Conservation (phyloP, 2,329 filamentous ascomycete species). For the Penicillium digitatum region DNA sequence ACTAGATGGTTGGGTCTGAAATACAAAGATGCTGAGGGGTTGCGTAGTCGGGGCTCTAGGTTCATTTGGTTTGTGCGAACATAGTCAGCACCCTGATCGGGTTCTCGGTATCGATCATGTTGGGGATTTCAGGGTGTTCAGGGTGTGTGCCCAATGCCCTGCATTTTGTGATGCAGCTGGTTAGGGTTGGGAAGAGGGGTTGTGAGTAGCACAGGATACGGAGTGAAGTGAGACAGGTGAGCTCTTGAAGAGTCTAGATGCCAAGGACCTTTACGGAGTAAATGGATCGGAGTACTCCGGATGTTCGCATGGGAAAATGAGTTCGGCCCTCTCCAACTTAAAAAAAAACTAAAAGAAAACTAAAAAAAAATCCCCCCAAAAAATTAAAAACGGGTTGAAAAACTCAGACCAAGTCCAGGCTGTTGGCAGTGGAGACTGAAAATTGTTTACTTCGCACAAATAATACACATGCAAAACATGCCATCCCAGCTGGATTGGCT, state of each 20-base stretch:
- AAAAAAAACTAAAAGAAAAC: background rate
- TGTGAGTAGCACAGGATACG: background rate
- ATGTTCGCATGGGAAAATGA: background rate
- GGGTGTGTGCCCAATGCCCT: background rate
- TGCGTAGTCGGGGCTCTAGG: too few relatives aligned
- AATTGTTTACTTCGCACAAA: too few relatives aligned
- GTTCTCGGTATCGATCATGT: background rate
- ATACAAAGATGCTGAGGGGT: background rate
- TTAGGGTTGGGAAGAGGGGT: background rate
- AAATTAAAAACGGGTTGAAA: conserved; percentile 1
- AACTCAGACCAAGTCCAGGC: conserved; percentile 3
- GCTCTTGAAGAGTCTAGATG: background rate
- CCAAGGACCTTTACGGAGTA: background rate
- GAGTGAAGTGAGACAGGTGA: background rate
- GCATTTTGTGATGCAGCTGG: background rate
- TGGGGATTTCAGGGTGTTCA: background rate
- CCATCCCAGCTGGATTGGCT: background rate
- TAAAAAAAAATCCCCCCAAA: background rate
- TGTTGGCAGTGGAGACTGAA: background rate
- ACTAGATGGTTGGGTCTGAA: conserved; percentile 8
- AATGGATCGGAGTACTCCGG: background rate
- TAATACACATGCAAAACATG: background rate
- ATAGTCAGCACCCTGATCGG: background rate
- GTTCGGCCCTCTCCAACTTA: conserved; percentile 8
- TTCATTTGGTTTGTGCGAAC: background rate